Conservation (phyloP, 2,329 filamentous ascomycete genomes). For the Epicoccum sorghinum region DNA sequence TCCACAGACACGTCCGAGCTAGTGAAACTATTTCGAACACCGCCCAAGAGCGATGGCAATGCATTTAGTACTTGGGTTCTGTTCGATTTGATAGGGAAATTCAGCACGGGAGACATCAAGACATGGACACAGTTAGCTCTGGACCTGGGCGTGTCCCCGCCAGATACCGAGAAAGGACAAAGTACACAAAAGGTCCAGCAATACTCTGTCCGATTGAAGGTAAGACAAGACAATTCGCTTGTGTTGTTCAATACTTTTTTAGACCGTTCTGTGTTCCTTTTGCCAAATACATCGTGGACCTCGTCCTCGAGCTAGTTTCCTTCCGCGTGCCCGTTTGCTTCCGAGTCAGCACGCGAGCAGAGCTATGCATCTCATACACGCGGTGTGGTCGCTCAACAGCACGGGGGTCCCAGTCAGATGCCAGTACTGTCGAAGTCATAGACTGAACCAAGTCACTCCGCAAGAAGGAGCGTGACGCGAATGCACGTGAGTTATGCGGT, state of each 20-base stretch:
- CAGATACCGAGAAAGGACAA: constrained; percentile 80
- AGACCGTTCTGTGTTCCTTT: not conserved
- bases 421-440: not conserved
- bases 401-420: not conserved
- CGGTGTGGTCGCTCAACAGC: not conserved
- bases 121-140: constrained; percentile 91
- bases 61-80: constrained; percentile 79
- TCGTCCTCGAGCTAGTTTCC: not conserved
- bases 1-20: constrained; percentile 73
- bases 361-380: not conserved
- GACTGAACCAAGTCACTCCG: not conserved
- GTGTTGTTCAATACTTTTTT: not conserved
- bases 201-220: constrained; percentile 90
- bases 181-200: constrained; percentile 94
- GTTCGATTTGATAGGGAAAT: constrained; percentile 77
- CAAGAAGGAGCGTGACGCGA: not conserved
- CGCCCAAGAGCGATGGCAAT: constrained; percentile 87
- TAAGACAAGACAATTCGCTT: constrained; percentile 45
- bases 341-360: not conserved
- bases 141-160: constrained; percentile 85
- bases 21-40: constrained; percentile 75
- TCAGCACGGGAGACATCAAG: constrained; percentile 83
- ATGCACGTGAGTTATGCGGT: not conserved
- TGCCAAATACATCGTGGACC: not conserved
- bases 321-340: not conserved